phyloP scores from a whole-genome alignment of 1,139 yeast genomes.

The Protomyces inouyei region DNA sequence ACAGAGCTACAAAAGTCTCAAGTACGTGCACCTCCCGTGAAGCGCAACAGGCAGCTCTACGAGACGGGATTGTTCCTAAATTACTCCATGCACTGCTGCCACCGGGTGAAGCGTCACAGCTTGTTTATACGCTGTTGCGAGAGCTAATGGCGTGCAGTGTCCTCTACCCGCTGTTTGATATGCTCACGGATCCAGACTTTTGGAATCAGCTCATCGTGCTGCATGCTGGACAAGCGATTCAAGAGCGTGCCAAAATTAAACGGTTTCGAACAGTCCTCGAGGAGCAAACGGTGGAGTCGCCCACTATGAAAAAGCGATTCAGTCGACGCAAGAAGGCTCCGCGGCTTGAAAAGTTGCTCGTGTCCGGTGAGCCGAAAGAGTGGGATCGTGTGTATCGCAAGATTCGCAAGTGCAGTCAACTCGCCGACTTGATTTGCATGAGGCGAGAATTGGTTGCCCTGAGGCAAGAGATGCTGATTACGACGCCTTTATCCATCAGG shows the following conservation, averaged over 20 bases:
- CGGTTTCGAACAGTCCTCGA: slow-evolving; percentile 64
- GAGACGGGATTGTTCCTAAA: slow-evolving; percentile 42
- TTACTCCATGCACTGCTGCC: slow-evolving; percentile 53
- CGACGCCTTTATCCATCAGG: neutral
- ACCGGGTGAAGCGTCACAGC: slow-evolving; percentile 49
- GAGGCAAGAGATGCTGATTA: neutral
- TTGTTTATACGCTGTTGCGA: slow-evolving; percentile 50
- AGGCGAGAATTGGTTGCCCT: slow-evolving; percentile 14
- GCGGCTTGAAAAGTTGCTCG: slow-evolving; percentile 52
- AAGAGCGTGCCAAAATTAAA: slow-evolving; percentile 71
- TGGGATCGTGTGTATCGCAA: slow-evolving; percentile 18
- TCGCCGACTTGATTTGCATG: slow-evolving; percentile 10
- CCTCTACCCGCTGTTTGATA: slow-evolving; percentile 50
- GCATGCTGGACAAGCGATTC: slow-evolving; percentile 59
- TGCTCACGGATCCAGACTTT: slow-evolving; percentile 69
- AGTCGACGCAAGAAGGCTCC: slow-evolving; percentile 31
- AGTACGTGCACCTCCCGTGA: slow-evolving; percentile 33
- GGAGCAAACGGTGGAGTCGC: slow-evolving; percentile 41
- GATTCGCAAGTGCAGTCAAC: slow-evolving; percentile 6
- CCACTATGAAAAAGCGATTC: slow-evolving; percentile 29
- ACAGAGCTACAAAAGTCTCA: slow-evolving; percentile 54
- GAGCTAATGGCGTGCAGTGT: slow-evolving; percentile 62
- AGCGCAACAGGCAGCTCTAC: slow-evolving; percentile 53
- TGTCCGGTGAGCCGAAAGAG: slow-evolving; percentile 39
- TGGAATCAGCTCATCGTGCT: slow-evolving; percentile 64